Evolutionary conservation across 768 basidiomycete species (phyloP).

Genomic region (Xerocomus potaroensis): DNA sequence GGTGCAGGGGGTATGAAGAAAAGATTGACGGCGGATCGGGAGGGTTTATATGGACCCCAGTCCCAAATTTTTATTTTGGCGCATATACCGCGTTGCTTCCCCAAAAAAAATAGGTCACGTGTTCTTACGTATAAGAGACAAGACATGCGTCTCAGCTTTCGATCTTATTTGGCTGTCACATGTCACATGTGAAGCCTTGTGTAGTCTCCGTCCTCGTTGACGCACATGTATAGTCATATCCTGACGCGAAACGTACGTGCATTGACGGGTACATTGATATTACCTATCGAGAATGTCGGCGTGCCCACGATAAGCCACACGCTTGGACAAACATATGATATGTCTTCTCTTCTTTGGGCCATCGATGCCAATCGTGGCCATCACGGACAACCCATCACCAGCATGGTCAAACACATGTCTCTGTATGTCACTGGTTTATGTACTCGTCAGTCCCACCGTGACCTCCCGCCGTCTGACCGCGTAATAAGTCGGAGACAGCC

Average conservation of each 20-base stretch:
- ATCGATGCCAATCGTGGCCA: slow-evolving; percentile 27
- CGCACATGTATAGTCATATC: neutral
- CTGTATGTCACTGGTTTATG: too few species aligned
- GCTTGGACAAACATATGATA: too few species aligned
- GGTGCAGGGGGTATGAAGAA: slow-evolving; percentile 6
- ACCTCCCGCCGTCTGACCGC: too few species aligned
- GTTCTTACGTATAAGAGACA: slow-evolving; percentile 20
- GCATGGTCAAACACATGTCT: slow-evolving; percentile 18
- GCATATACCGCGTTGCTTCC: slow-evolving; percentile 17
- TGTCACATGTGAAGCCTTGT: too few species aligned
- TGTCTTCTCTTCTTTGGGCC: too few species aligned
- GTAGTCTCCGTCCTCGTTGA: neutral
- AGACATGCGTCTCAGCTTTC: slow-evolving; percentile 1
- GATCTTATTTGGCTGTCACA: neutral
- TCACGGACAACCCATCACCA: slow-evolving; percentile 15
- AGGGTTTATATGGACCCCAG: slow-evolving; percentile 26
- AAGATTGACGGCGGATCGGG: slow-evolving; percentile 2
- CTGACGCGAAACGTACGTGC: neutral
- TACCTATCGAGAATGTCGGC: too few species aligned
- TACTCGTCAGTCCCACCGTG: too few species aligned
- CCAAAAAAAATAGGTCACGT: slow-evolving; percentile 31
- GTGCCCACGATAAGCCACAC: too few species aligned
- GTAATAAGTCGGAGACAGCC: too few species aligned
- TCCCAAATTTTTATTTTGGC: slow-evolving; percentile 31
- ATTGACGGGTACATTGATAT: too few species aligned